These are phyloP conservation scores for Fusarium burgessii DNA, from an alignment of 2,329 filamentous ascomycete species.

Conservation along the genomic window DNA sequence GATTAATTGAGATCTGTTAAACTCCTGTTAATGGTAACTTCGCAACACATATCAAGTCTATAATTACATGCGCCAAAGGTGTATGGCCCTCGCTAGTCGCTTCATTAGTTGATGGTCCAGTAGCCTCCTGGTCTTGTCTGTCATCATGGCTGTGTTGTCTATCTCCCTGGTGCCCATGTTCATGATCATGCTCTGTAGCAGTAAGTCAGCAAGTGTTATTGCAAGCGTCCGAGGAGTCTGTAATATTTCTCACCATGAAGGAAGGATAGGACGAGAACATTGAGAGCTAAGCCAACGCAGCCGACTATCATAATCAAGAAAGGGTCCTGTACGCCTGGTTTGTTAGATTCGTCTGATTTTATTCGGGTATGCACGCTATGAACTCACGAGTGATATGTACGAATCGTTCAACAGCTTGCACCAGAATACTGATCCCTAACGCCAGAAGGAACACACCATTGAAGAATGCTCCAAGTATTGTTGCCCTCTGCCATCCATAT, in stretches of 20 bases:
- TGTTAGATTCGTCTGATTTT: constrained; percentile 25
- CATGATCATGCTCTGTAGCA: constrained; percentile 50
- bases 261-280: constrained; percentile 74
- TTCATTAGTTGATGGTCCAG: constrained; percentile 15
- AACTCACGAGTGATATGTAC: constrained; percentile 64
- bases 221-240: neutral
- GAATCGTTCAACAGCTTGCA: constrained; percentile 80
- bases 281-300: constrained; percentile 73
- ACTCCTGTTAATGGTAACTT: constrained; percentile 25
- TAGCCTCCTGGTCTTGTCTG: constrained; percentile 12
- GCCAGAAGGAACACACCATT: constrained; percentile 81
- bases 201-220: constrained; percentile 2
- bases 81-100: constrained; percentile 25
- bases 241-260: constrained; percentile 67
- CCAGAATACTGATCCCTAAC: constrained; percentile 76
- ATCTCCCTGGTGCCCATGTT: constrained; percentile 54
- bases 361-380: neutral
- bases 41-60: neutral
- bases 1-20: constrained; percentile 44
- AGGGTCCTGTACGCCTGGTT: constrained; percentile 71
- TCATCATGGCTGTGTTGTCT: constrained; percentile 18
- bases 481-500: constrained; percentile 82
- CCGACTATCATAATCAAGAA: constrained; percentile 77
- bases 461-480: constrained; percentile 82
- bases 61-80: constrained; percentile 34